phyloP scores from a whole-genome alignment of 2,329 filamentous ascomycete genomes.

The Keithomyces neogunnii region DNA sequence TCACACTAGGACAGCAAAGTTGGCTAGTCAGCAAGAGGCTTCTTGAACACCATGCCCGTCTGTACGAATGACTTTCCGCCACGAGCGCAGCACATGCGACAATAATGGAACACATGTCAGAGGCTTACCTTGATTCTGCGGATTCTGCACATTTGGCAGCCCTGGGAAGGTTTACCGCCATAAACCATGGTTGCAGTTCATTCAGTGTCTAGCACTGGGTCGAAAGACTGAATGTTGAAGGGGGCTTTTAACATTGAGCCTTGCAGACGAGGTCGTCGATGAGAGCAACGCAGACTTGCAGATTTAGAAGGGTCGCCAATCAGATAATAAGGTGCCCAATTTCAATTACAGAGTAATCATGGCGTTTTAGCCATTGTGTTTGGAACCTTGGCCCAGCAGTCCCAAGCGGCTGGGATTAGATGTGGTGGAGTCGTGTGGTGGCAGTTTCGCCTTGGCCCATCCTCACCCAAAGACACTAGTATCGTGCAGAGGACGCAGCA shows the following conservation, averaged over 20 bases:
- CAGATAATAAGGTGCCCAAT: not conserved
- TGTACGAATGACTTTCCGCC: not conserved
- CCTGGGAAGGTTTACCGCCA: slow-evolving; percentile 54
- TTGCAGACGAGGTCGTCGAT: not conserved
- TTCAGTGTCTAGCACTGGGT: not conserved
- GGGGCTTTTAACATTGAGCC: not conserved
- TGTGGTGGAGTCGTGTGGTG: too few species aligned
- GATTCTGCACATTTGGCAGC: slow-evolving; percentile 65
- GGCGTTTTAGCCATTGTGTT: not conserved
- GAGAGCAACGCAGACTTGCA: not conserved
- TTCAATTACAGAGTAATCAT: not conserved
- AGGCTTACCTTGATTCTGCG: slow-evolving; percentile 58
- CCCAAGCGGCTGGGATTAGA: not conserved
- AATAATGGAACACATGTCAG: not conserved
- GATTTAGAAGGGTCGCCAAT: not conserved
- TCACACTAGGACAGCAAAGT: slow-evolving; percentile 42
- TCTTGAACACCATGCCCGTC: not conserved
- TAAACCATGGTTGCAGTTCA: slow-evolving; percentile 43
- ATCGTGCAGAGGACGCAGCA: too few species aligned
- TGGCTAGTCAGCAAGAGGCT: not conserved
- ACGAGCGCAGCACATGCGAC: not conserved
- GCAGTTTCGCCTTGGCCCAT: too few species aligned
- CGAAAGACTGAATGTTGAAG: not conserved
- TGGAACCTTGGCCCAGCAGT: not conserved
- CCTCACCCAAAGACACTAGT: too few species aligned